Conservation (phyloP, 768 basidiomycete species). For the Kwoniella dendrophila region DNA sequence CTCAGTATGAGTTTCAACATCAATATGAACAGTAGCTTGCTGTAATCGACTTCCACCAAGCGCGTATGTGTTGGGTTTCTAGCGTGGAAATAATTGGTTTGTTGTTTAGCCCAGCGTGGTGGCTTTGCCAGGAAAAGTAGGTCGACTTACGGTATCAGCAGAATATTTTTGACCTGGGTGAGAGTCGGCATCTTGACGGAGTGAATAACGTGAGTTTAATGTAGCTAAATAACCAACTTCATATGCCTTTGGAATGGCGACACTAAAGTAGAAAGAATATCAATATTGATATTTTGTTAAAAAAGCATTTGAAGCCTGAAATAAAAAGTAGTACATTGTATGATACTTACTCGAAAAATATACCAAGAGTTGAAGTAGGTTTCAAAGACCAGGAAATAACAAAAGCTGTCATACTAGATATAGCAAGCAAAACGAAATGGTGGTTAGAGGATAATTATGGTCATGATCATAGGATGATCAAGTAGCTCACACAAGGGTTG, state of each 20-base stretch:
- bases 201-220: constrained; percentile 22
- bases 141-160: not conserved
- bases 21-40: constrained; percentile 28
- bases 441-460: not conserved
- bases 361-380: constrained; percentile 4
- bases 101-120: not conserved
- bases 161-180: not conserved
- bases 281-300: not conserved
- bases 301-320: not conserved
- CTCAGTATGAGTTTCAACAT: constrained; percentile 26
- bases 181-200: constrained; percentile 4
- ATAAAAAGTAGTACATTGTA: not conserved
- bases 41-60: constrained; percentile 10
- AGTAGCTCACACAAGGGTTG: constrained; percentile 12
- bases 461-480: not conserved
- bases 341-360: constrained; percentile 20
- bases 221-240: constrained; percentile 12
- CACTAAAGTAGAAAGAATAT: not conserved
- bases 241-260: constrained; percentile 18
- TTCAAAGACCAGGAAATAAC: constrained; percentile 14
- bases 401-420: constrained; percentile 11
- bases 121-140: not conserved
- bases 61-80: constrained; percentile 26
- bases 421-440: not conserved
- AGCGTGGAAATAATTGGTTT: not conserved